These are phyloP conservation scores for Psidium friedrichsthalianum DNA, from an alignment of 345 rosid genomes.

Conservation along the genomic window DNA sequence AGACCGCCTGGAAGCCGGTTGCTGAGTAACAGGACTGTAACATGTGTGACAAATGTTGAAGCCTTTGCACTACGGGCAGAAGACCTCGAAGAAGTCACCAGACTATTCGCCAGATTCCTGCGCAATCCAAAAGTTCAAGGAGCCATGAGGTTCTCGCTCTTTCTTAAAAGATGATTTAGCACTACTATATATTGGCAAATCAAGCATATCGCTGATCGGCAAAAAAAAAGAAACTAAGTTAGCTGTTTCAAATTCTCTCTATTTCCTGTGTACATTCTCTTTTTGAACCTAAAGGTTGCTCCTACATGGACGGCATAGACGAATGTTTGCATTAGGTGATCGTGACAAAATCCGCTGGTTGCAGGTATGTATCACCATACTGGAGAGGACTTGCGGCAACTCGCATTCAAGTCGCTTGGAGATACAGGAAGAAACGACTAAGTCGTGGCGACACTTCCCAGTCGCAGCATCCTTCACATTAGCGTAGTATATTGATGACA, in stretches of 20 bases:
- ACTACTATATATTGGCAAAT: not conserved
- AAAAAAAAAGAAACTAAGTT: not conserved
- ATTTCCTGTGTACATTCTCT: not conserved
- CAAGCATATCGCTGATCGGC: not conserved
- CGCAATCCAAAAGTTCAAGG: slow-evolving; percentile 66
- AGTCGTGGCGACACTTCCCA: slow-evolving; percentile 14
- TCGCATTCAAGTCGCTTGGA: slow-evolving; percentile 78
- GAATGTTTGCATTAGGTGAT: not conserved
- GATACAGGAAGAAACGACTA: slow-evolving; percentile 54
- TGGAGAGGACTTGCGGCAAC: slow-evolving; percentile 61
- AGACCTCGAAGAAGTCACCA: slow-evolving; percentile 81
- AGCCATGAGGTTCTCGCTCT: slow-evolving; percentile 53
- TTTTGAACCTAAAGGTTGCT: not conserved
- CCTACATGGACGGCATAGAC: not conserved
- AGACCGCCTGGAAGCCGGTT: slow-evolving; percentile 32
- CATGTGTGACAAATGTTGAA: slow-evolving; percentile 67
- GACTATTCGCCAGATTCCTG: slow-evolving; percentile 46
- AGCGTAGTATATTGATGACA: not conserved
- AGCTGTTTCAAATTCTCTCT: not conserved
- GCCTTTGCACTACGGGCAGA: slow-evolving; percentile 74
- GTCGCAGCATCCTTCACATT: not conserved
- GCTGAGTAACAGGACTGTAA: slow-evolving; percentile 47
- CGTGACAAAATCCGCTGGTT: not conserved
- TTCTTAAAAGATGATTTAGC: not conserved
- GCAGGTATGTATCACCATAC: slow-evolving; percentile 72